Percentiles rank a stretch among this genome's conserved stretches.
phyloP scores from a whole-genome alignment of 441 rosid genomes.

The Manihot esculenta region DNA sequence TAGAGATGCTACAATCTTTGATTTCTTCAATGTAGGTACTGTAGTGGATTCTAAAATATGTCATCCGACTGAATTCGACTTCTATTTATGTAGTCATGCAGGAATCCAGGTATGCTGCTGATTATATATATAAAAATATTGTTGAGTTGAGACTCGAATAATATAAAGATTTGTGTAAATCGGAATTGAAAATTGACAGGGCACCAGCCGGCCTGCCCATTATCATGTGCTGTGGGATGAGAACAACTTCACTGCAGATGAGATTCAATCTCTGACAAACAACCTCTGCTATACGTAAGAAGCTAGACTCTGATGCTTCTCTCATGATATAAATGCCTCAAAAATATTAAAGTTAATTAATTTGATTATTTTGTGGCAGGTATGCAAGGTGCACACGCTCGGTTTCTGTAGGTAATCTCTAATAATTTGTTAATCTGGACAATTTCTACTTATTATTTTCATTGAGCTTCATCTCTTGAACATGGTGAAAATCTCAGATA shows the following conservation, averaged over 20 bases:
- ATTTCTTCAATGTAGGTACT: slow-evolving; percentile 5
- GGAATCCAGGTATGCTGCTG: slow-evolving; percentile 14
- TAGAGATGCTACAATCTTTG: neutral
- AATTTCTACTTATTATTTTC: too few relatives aligned
- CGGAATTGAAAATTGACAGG: slow-evolving; percentile 7
- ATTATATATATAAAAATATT: neutral
- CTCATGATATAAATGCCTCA: neutral
- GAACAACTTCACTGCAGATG: slow-evolving; percentile 14
- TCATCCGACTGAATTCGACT: slow-evolving; percentile 14
- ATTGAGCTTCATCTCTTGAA: too few relatives aligned
- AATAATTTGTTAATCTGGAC: too few relatives aligned
- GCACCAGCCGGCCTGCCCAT: slow-evolving; percentile 16
- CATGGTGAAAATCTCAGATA: neutral
- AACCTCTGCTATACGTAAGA: slow-evolving; percentile 19
- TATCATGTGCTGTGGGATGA: slow-evolving; percentile 20
- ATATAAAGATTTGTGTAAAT: neutral
- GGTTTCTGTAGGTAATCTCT: slow-evolving; percentile 7
- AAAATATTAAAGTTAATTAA: neutral
- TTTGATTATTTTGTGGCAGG: slow-evolving; percentile 14
- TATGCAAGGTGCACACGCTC: slow-evolving; percentile 12
- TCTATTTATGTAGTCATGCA: slow-evolving; percentile 16
- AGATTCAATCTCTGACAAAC: slow-evolving; percentile 15
- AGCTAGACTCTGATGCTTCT: neutral
- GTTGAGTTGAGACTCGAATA: neutral
- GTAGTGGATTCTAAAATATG: slow-evolving; percentile 17